These are phyloP conservation scores for Lactarius sp. DNA, from an alignment of 768 basidiomycete genomes.

Conservation along the genomic window DNA sequence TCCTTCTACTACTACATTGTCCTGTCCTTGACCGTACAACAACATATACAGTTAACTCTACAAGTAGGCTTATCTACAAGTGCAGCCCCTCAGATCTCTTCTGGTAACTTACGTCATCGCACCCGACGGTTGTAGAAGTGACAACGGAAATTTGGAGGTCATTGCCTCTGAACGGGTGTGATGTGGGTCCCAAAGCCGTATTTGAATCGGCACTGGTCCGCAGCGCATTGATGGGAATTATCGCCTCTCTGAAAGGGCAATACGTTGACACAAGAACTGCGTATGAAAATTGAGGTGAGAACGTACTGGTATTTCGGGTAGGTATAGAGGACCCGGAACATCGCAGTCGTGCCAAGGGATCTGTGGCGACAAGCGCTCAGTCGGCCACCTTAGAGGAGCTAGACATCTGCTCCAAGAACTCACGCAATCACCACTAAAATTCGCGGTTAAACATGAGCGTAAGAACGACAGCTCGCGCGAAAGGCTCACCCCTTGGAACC, in stretches of 20 bases:
- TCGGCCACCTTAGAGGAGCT: background rate
- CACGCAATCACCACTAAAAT: constrained; percentile 18
- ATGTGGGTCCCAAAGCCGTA: background rate
- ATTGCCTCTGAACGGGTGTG: background rate
- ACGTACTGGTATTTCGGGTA: background rate
- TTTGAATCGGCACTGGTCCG: background rate
- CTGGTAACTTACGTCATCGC: background rate
- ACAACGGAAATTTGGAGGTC: background rate
- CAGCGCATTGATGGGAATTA: background rate
- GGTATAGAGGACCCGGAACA: constrained; percentile 4
- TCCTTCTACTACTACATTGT: background rate
- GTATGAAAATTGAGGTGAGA: background rate
- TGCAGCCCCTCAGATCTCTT: background rate
- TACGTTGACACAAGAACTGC: background rate
- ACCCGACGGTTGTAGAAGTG: background rate
- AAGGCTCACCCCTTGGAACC: constrained; percentile 14
- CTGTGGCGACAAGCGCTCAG: background rate
- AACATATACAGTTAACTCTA: background rate
- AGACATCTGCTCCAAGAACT: background rate
- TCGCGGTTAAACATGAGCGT: background rate
- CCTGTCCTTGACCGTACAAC: background rate
- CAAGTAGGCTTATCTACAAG: background rate
- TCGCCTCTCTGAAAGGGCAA: background rate
- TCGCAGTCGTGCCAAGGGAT: background rate
- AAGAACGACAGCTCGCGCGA: background rate